These are phyloP conservation scores for Linum tenue DNA, from an alignment of 345 rosid genomes.

Conservation along the genomic window DNA sequence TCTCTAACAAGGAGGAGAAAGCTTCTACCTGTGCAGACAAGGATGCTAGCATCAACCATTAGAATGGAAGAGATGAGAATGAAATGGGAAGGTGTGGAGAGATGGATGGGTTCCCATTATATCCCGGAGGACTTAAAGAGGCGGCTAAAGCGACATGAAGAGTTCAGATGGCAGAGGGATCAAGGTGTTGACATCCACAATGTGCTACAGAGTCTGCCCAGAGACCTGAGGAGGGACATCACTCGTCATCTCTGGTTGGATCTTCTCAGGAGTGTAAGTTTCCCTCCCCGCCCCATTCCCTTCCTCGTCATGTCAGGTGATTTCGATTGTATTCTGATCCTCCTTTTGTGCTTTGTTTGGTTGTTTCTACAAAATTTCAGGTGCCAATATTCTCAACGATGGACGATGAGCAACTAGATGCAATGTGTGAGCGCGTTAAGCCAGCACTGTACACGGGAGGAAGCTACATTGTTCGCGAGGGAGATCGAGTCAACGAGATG, in stretches of 20 bases:
- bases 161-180: not conserved
- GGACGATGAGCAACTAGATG: not conserved
- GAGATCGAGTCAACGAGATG: not conserved
- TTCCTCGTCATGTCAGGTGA: too few relatives aligned
- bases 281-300: too few relatives aligned
- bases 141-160: not conserved
- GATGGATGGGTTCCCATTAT: not conserved
- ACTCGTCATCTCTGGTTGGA: not conserved
- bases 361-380: too few relatives aligned
- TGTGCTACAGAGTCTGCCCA: not conserved
- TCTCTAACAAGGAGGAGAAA: too few relatives aligned
- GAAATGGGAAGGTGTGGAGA: not conserved
- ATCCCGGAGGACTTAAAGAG: not conserved
- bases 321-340: too few relatives aligned
- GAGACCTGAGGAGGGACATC: not conserved
- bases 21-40: not conserved
- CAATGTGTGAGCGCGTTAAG: not conserved
- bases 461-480: not conserved
- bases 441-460: not conserved
- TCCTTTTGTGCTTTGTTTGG: too few relatives aligned
- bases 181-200: not conserved
- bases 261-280: not conserved
- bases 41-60: not conserved
- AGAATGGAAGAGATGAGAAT: not conserved
- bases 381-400: not conserved